Conservation (phyloP, 257 asterid species). For the Fraxinus excelsior region DNA sequence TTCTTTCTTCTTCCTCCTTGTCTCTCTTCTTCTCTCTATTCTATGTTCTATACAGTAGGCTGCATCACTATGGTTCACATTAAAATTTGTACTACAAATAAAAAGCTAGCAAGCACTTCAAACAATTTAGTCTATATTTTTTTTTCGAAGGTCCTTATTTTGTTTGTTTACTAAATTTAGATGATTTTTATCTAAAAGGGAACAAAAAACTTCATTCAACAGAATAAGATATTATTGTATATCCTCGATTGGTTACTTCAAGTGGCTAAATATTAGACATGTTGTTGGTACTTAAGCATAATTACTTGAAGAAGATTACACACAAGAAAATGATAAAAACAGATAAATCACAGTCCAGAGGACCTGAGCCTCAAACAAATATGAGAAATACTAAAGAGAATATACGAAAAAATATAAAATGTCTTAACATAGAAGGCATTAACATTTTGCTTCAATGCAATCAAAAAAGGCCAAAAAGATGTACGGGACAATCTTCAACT, state of each 20-base stretch:
- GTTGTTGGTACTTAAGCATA: neutral
- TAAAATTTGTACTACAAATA: neutral
- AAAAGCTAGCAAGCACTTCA: neutral
- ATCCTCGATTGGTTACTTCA: neutral
- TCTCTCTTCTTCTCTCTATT: too few species aligned
- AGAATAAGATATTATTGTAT: neutral
- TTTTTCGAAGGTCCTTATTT: neutral
- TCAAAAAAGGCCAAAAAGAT: too few species aligned
- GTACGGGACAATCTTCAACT: too few species aligned
- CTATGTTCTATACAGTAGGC: too few species aligned
- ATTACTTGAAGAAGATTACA: neutral
- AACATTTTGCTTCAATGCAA: too few species aligned
- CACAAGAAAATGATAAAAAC: neutral
- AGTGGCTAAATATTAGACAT: neutral
- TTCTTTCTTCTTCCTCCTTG: too few species aligned
- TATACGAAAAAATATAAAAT: too few species aligned
- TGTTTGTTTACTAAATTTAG: neutral
- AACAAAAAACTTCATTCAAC: neutral
- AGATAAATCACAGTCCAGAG: neutral
- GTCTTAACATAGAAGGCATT: neutral
- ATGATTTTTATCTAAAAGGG: neutral
- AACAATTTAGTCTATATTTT: neutral
- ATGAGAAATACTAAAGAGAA: neutral
- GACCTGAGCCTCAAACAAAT: neutral
- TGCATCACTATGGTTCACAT: neutral